phyloP scores from a whole-genome alignment of 2,329 filamentous ascomycete genomes.

The Chrysoporthe austroafricana region DNA sequence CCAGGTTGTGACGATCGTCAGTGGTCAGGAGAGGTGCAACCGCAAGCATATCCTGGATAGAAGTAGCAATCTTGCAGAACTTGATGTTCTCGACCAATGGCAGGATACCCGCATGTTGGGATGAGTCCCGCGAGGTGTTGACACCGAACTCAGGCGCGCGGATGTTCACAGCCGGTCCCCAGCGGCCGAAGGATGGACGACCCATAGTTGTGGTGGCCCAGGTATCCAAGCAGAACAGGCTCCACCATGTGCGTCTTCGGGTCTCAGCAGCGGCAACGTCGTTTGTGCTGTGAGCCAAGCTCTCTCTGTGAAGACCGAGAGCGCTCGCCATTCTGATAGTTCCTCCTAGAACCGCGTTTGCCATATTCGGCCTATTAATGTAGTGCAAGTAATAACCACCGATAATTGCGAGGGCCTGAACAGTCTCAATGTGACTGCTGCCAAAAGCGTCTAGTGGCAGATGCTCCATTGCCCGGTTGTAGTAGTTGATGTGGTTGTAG shows the following conservation, averaged over 20 bases:
- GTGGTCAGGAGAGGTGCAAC: conserved; percentile 69
- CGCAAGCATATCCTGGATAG: conserved; percentile 76
- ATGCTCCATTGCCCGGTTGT: conserved; percentile 68
- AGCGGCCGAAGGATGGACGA: conserved; percentile 70
- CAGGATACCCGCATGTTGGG: conserved; percentile 67
- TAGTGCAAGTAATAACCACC: conserved; percentile 80
- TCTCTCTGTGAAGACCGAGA: conserved; percentile 71
- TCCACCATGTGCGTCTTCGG: conserved; percentile 74
- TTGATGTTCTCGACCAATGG: conserved; percentile 76
- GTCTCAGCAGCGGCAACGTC: conserved; percentile 62
- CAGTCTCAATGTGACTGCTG: conserved; percentile 71
- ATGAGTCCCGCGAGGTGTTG: conserved; percentile 51
- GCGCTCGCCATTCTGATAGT: conserved; percentile 76
- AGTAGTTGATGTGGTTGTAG: conserved; percentile 71
- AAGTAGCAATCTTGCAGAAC: conserved; percentile 79
- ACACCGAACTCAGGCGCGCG: conserved; percentile 60
- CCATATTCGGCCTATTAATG: conserved; percentile 76
- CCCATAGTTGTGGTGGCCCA: conserved; percentile 75
- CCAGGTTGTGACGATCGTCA: conserved; percentile 68
- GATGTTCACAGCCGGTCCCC: conserved; percentile 70
- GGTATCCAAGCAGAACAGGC: conserved; percentile 72
- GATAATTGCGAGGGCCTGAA: conserved; percentile 72
- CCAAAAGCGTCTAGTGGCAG: conserved; percentile 70
- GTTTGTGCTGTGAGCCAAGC: conserved; percentile 46
- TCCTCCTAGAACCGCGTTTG: conserved; percentile 72